Evolutionary conservation across 371 early-diverging fungal genomes (phyloP), one percentile per base, ranked within the genome.

Genomic region (Rhizopus arrhizus): DNA sequence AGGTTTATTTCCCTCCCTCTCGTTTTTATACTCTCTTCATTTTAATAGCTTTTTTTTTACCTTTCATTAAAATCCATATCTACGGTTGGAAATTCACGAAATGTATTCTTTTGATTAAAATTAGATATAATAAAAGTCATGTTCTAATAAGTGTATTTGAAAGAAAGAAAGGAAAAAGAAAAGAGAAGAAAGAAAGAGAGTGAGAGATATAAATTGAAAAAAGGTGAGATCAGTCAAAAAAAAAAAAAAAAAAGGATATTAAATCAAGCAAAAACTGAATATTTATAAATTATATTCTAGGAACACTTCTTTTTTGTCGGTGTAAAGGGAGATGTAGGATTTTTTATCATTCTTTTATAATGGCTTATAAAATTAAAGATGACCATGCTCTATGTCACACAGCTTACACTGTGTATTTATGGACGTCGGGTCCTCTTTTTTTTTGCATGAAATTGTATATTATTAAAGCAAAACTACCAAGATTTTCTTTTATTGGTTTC

Each of bases 41-140:
- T 47, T 9, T 48, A 5, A 28, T 48, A 1, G 2, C 4, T 9
- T 48, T 28, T 29, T 7, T 28, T 29, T 48, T 29, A 29, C 29
- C 29, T 29, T 48, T 43, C 43, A 43, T 43, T 43, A 43, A 11
- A 43, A 43, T 43, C n/a, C 43, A 43, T 43, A n/a, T 43, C 15
- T 11, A 36, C 11, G 11, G 36, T 2, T 5, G n/a, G n/a, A 43
- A n/a, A 43, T 5, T 43, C 43, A 43, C n/a, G n/a, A 43, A 43
- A 43, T 11, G 43, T 11, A 43, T 43, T 43, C n/a, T 43, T 9
- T 43, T 43, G 43, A 43, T 43, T 43, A 43, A 43, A 43, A 15
- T 43, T n/a, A 43, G 43, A n/a, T 11, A 15, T n/a, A 43, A 43
- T 43, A n/a, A 43, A 43, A 13, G 43, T n/a, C 43, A 43, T 43